Evolutionary conservation across 176 grass and related monocot species (phyloP), one percentile per base, ranked within the genome.

Genomic region (Paspalum notatum): DNA sequence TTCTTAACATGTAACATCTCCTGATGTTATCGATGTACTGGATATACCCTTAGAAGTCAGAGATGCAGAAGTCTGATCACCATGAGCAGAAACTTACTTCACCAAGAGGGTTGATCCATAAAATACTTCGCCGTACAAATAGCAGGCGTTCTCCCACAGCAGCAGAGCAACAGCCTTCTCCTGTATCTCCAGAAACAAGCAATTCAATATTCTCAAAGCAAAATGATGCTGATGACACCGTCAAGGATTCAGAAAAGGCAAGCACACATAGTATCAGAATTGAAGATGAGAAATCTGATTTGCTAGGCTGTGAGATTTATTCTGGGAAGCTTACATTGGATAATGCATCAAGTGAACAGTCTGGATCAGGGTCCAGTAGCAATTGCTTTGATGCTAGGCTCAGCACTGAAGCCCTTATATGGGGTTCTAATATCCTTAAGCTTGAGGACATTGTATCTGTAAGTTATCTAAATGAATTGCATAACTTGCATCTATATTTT

Each of bases 241-340:
- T 72, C 79, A 85, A 84, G 74, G 74, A 82, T 75, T 75, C 80
- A 73, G 86, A 89, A 56, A 98, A 87, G 56, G 68, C 71, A 13
- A 89, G 74, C 79, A 82, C 91, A 45, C 84, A 70, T 76, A 87
- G 87, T 68, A 90, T 91, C 86, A 87, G 77, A 83, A 88, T 85
- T 70, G 93, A 86, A 77, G 92, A 99, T 87, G 97, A 99, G 80
- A 99, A 99, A 65, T 99, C 87, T 66, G 92, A 99, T 95, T 84
- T 95, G 76, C 77, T 99, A 76, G 93, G 97, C 57, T 85, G 78
- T 41, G 97, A 95, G 80, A 58, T 99, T 82, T 92, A 85, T 79
- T 86, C 82, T 73, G 97, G 97, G 79, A 92, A 99, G 76, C 97
- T 99, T 89, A 85, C 89, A 79, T 84, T 93, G 58, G 92, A 95